phyloP scores from a whole-genome alignment of 345 rosid genomes.

The Cardamine resedifolia region DNA sequence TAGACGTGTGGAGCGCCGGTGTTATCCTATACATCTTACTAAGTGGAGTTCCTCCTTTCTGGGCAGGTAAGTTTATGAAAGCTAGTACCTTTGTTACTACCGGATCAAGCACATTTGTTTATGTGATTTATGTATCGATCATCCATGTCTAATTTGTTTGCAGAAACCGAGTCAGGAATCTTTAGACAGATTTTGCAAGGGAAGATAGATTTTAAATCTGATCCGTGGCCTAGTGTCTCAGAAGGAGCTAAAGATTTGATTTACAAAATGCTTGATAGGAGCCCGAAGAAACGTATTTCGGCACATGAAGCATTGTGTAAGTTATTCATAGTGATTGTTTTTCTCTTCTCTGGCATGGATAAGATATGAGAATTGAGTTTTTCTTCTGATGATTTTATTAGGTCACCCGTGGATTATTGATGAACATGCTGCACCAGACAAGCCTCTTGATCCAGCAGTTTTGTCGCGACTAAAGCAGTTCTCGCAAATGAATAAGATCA shows the following conservation, averaged over 20 bases:
- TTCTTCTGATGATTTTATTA: constrained; percentile 32
- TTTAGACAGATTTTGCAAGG: constrained; percentile 88
- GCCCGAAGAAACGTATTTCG: constrained; percentile 73
- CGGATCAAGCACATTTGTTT: not conserved
- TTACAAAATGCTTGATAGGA: constrained; percentile 83
- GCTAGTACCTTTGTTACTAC: not conserved
- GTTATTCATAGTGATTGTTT: constrained; percentile 30
- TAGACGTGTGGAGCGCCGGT: constrained; percentile 96
- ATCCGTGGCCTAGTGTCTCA: constrained; percentile 94
- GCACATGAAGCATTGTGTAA: constrained; percentile 90
- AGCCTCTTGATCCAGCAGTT: constrained; percentile 93
- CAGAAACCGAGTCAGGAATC: constrained; percentile 97
- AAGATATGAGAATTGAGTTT: not conserved
- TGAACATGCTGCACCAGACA: constrained; percentile 86
- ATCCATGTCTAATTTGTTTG: constrained; percentile 2
- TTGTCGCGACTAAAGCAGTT: constrained; percentile 89
- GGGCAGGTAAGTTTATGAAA: constrained; percentile 64
- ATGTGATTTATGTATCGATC: constrained; percentile 3
- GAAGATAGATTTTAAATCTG: constrained; percentile 78
- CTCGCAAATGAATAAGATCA: constrained; percentile 93
- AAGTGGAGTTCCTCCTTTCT: constrained; percentile 95
- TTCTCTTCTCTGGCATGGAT: not conserved
- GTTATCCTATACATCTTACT: constrained; percentile 94
- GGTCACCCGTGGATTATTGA: constrained; percentile 99
- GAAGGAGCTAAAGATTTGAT: constrained; percentile 90